Evolutionary conservation across 2,329 filamentous ascomycete genomes (phyloP).

Genomic region (Fusarium praegraminearum): DNA sequence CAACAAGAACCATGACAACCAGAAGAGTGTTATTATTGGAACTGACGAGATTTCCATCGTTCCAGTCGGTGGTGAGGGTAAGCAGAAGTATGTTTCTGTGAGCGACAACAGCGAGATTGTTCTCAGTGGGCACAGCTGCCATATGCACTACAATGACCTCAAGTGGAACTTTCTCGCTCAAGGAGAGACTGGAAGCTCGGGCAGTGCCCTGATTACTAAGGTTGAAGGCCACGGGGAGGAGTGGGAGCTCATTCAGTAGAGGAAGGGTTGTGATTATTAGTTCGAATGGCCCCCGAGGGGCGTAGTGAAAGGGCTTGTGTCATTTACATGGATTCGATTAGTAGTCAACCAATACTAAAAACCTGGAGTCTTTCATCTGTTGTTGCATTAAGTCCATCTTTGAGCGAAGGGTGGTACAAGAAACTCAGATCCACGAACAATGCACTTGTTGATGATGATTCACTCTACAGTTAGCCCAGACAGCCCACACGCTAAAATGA

Average conservation of each 20-base stretch:
- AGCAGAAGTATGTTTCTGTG: background rate
- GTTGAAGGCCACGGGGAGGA: background rate
- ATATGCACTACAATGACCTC: background rate
- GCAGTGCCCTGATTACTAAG: background rate
- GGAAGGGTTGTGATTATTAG: too few species aligned
- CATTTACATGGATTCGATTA: background rate
- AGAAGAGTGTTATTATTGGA: background rate
- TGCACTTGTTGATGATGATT: too few species aligned
- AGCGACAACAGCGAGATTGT: background rate
- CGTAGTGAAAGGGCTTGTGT: too few species aligned
- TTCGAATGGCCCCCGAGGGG: too few species aligned
- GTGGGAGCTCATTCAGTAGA: background rate
- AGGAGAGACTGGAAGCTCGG: background rate
- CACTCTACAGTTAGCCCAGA: too few species aligned
- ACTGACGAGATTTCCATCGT: background rate
- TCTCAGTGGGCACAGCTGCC: background rate
- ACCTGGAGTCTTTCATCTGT: too few species aligned
- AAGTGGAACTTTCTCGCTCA: background rate
- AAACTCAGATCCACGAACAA: too few species aligned
- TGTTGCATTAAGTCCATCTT: too few species aligned
- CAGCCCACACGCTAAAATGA: too few species aligned
- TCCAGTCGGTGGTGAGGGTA: background rate
- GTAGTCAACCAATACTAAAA: too few species aligned
- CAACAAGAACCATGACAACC: background rate
- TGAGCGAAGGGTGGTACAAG: too few species aligned